Base-by-base conservation (phyloP, 306 rosid genomes). In the Mucuna pruriens region DNA sequence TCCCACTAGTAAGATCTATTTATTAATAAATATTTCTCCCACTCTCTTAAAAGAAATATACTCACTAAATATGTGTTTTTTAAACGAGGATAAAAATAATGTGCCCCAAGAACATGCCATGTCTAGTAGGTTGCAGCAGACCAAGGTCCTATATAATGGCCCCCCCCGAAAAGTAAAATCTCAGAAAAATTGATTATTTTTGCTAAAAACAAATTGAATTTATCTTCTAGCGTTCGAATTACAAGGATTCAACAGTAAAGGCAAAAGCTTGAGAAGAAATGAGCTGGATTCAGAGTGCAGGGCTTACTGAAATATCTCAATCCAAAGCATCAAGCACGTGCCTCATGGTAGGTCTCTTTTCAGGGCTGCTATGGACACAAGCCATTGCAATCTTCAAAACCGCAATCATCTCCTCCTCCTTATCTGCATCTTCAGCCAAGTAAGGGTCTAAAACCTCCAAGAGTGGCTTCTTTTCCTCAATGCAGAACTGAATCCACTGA, bases 321-420 rank as follows among this genome's bases (percentile, higher is more conserved):
- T 91, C 91, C 82, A 95, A 82, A 81, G 94, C 97, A 77, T 95
- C 97, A 52, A 81, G 85, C 4, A 93, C 88, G 65, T 93, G 97
- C 83, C 97, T 90, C 98, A 95, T 88, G n/a, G 94, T 61, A 4
- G 98, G 98, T 88, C 98, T 92, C 83, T 88, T 91, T 80, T 95
- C 99, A 0, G 99, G 94, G 84, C 90, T 90, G 80, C 77, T 85
- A 57, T 88, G 92, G 64, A 89, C 89, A 86, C 99, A 95, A 67
- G 98, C 99, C 90, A 95, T 89, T 33, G 97, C 96, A 44, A 93
- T 89, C 94, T 93, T 95, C 87, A 95, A 80, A 77, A 89, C 98
- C 39, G 85, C 91, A 6, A 95, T 89, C 0, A 95, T 91, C 86
- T 93, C 94, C 78, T 95, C 98, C 49, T 95, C 99, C 55, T 45